Base-by-base conservation (phyloP, 2,329 filamentous ascomycete species). In the Delphinella strobiligena region DNA sequence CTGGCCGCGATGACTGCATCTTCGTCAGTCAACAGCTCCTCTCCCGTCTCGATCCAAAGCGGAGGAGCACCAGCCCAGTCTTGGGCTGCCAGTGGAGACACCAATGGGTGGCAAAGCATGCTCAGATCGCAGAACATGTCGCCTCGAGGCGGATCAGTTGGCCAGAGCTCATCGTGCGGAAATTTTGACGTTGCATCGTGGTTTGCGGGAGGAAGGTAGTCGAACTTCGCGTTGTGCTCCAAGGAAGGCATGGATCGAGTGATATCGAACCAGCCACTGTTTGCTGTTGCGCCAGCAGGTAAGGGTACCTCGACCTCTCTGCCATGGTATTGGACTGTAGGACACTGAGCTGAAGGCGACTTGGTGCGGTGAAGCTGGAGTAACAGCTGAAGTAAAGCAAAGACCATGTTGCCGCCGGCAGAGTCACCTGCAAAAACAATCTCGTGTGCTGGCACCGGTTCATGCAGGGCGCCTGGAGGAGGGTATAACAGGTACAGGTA, bases 401-500 rank as follows among this genome's bases (percentile, higher is more conserved):
- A 67, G 11, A 67, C 61, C 31, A 89, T 71, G 48, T 82, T 82
- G 2, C 81, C 84, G 11, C 85, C 84, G 3, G 85, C 83, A 42
- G 74, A 80, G 54, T 91, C 84, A 30, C 84, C 84, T 2, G 72
- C 69, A 48, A 91, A 65, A 8, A 87, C 75, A 31, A 91, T 78
- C 40, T 84, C 66, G 31, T 67, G 63, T 0, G 84, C 68, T 4
- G 67, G 61, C 1, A 89, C 72, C 2, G 82, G 63, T 11, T 70
- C 64, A 54, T 91, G 83, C 33, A 76, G 70, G 0, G 82, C 72
- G 14, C 70, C 79, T 0, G 73, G 65, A 0, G 80, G 79, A 10
- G 84, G 84, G 50, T 85, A 79, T 1, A 91, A 66, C 5, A 88
- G 66, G 0, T 73, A 74, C 27, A 91, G 67, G 52, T 89, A 91